A percentile compares a stretch with the other conserved stretches of the same genome.
Conservation (phyloP, 1,284 basidiomycete genomes). For the Marasmius sp. region DNA sequence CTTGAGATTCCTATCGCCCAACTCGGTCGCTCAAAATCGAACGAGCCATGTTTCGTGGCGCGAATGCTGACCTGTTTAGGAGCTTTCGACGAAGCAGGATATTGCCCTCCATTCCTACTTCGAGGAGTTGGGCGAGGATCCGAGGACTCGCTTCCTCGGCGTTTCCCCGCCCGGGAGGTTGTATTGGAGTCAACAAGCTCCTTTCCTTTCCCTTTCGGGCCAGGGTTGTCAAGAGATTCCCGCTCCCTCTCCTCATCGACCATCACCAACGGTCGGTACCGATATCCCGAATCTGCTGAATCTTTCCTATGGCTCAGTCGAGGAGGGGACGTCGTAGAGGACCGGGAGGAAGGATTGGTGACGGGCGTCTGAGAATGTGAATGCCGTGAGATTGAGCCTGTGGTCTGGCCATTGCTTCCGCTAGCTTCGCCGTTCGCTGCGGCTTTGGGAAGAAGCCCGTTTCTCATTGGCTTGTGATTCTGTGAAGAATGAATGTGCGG, state of each 20-base stretch:
- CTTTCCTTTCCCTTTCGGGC: constrained; percentile 7
- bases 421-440: background rate
- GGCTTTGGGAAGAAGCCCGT: background rate
- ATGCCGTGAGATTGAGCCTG: constrained; percentile 60
- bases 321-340: constrained; percentile 36
- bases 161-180: background rate
- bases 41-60: constrained; percentile 58
- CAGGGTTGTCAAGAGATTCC: background rate
- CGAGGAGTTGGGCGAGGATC: background rate
- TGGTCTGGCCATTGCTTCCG: background rate
- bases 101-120: background rate
- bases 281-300: constrained; percentile 18
- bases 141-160: constrained; percentile 11
- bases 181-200: background rate
- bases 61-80: constrained; percentile 31
- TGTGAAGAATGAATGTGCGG: constrained; percentile 1
- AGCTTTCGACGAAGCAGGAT: constrained; percentile 9
- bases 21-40: constrained; percentile 69
- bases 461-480: too few species aligned
- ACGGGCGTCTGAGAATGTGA: constrained; percentile 56
- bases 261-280: constrained; percentile 18
- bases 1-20: constrained; percentile 30
- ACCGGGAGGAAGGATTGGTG: constrained; percentile 56
- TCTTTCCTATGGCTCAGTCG: constrained; percentile 17
- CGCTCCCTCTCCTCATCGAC: constrained; percentile 16